Percentiles rank a stretch among this genome's conserved stretches.
Evolutionary conservation across 495 filamentous ascomycete species (phyloP).

Genomic region (Letharia lupina): DNA sequence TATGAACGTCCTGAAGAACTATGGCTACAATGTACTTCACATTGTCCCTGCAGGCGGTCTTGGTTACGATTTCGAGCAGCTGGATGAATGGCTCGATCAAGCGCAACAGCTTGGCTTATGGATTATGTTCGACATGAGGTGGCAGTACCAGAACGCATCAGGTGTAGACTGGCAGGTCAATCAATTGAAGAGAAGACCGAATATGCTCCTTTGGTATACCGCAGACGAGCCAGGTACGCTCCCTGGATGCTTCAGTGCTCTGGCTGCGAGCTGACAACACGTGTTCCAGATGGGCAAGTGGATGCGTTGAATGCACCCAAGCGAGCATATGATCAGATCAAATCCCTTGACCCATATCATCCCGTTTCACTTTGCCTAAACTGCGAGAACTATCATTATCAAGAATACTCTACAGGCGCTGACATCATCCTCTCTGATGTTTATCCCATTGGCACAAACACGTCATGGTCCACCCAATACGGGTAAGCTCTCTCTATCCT

Average conservation of each 20-base stretch:
- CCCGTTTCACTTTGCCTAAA: slow-evolving; percentile 58
- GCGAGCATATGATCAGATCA: slow-evolving; percentile 40
- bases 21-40: slow-evolving; percentile 49
- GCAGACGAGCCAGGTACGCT: slow-evolving; percentile 50
- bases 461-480: slow-evolving; percentile 35
- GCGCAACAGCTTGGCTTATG: slow-evolving; percentile 50
- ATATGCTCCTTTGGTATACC: slow-evolving; percentile 58
- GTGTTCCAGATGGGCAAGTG: slow-evolving; percentile 46
- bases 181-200: slow-evolving; percentile 41
- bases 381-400: slow-evolving; percentile 63
- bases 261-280: background rate
- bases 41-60: slow-evolving; percentile 35
- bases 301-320: slow-evolving; percentile 45
- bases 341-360: slow-evolving; percentile 57
- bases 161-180: slow-evolving; percentile 45
- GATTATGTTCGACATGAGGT: slow-evolving; percentile 58
- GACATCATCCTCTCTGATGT: slow-evolving; percentile 61
- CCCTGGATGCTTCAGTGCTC: too few species aligned
- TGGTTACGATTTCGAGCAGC: slow-evolving; percentile 30
- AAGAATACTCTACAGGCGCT: slow-evolving; percentile 49
- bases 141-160: slow-evolving; percentile 50
- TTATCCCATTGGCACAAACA: slow-evolving; percentile 57
- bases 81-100: slow-evolving; percentile 43
- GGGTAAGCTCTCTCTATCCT: slow-evolving; percentile 10
- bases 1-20: slow-evolving; percentile 36